Conservation (phyloP, 768 basidiomycete genomes). For the Agrocybe pediades region DNA sequence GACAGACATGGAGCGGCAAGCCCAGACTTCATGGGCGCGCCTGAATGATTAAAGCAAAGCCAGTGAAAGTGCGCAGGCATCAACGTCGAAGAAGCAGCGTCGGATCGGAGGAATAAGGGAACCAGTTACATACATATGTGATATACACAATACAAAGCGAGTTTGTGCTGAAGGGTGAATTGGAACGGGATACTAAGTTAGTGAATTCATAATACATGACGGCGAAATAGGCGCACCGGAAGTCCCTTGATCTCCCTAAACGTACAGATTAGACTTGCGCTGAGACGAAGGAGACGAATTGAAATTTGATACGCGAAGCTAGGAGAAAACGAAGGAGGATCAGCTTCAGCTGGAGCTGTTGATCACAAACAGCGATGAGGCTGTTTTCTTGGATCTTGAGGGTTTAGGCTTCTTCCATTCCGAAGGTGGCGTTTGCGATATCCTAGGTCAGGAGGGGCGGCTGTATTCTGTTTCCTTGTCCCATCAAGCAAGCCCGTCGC, state of each 20-base stretch:
- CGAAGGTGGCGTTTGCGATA: neutral
- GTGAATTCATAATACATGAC: no score
- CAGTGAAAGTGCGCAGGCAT: neutral
- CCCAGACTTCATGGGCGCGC: neutral
- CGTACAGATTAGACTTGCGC: neutral
- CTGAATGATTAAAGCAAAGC: neutral
- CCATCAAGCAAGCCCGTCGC: neutral
- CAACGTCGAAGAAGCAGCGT: neutral
- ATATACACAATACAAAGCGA: neutral
- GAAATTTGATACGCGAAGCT: slow-evolving; percentile 18
- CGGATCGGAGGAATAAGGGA: neutral
- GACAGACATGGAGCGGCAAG: no score
- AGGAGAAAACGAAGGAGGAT: slow-evolving; percentile 8
- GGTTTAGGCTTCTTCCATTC: neutral
- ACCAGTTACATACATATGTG: neutral
- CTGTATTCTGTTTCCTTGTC: neutral
- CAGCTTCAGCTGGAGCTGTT: neutral
- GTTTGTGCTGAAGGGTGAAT: neutral
- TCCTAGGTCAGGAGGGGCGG: neutral
- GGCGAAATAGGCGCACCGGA: neutral
- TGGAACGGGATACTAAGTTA: no score
- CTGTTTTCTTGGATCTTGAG: neutral
- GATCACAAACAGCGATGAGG: neutral
- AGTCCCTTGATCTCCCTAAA: neutral
- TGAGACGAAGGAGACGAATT: no score